Evolutionary conservation across 169 alveolate genomes (phyloP).

Genomic region (Eimeria zaria): DNA sequence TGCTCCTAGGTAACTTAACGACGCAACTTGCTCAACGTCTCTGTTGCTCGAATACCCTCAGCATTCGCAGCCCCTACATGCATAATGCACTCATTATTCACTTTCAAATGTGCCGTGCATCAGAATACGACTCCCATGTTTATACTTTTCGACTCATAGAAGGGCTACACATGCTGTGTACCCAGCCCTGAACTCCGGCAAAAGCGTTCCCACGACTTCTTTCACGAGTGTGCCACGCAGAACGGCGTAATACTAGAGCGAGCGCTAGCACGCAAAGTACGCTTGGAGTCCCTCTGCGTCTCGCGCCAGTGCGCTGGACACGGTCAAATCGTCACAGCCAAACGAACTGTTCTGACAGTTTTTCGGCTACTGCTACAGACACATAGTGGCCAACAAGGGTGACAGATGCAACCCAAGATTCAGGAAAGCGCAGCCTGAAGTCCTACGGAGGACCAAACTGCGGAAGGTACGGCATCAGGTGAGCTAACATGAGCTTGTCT

Average conservation of each 20-base stretch:
- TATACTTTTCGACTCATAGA: not conserved
- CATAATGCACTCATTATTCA: not conserved
- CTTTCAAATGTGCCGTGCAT: not conserved
- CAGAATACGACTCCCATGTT: not conserved
- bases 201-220: not conserved
- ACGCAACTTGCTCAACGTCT: not conserved
- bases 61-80: not conserved
- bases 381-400: not conserved
- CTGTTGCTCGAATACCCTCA: not conserved
- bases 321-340: constrained; percentile 29
- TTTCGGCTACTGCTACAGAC: constrained; percentile 24
- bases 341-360: not conserved
- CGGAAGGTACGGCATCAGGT: constrained; percentile 73
- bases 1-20: not conserved
- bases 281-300: constrained; percentile 1
- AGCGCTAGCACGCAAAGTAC: constrained; percentile 7
- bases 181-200: not conserved
- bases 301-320: constrained; percentile 14
- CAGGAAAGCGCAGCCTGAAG: not conserved
- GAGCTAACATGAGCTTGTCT: constrained; percentile 66
- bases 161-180: constrained; percentile 1
- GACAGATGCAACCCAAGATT: not conserved
- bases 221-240: not conserved
- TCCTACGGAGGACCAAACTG: constrained; percentile 39
- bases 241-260: not conserved